Evolutionary conservation across 2,329 filamentous ascomycete genomes (phyloP), one percentile per base, ranked within the genome.

Genomic region (Xylaria sp.): DNA sequence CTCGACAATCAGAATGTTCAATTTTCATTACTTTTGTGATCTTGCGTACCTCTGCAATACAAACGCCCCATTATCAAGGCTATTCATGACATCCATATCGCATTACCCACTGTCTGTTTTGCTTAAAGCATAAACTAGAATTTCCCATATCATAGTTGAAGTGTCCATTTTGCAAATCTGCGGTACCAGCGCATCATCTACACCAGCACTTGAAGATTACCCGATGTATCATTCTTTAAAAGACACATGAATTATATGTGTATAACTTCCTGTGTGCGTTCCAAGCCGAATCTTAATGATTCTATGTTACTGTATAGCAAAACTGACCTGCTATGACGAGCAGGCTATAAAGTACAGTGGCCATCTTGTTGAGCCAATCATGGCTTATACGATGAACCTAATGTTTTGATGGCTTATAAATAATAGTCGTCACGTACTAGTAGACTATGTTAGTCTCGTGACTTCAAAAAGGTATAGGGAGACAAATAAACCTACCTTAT

Each of bases 401-500:
- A 44, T 87, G 84, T 71, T 89, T 87, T n/a, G 94, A 94, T 20
- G 94, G 94, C 84, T 98, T 98, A 84, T 98, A 98, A 85, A 98
- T 91, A 79, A 98, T 97, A 2, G 94, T 98, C 3, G 95, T 98
- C 44, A 98, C 92, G 82, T 98, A 98, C 95, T 98, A 76, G 28
- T 63, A 76, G 28, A 63, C 18, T 0, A 25, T 31, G 25, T 74
- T 55, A 74, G 41, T 37, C 2, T 61, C n/a, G 12, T n/a, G 28
- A 9, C 0, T 10, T n/a, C 37, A 15, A 20, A 39, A n/a, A 28
- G 41, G 13, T 15, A 44, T 28, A 50, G 52, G 55, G 23, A 37
- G 39, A 55, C 25, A 41, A 59, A 70, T 9, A 52, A 51, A 72
- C 85, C 66, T 77, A 93, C 93, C 89, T 99, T 99, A 82, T 93